A percentile compares a stretch with the other conserved stretches of the same genome.
Conservation (phyloP, 768 basidiomycete species). For the Kwoniella bestiolae region DNA sequence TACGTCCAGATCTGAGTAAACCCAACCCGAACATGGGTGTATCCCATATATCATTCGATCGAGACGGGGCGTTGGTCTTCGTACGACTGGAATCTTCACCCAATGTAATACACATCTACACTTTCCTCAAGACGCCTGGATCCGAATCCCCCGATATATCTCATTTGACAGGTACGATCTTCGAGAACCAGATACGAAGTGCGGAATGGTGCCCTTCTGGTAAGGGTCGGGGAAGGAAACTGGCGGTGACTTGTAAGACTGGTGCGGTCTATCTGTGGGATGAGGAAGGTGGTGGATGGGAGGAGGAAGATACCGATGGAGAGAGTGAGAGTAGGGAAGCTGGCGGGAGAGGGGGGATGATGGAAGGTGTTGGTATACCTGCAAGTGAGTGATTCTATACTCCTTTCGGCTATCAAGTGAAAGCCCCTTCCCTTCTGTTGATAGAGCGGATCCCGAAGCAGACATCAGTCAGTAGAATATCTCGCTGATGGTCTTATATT, state of each 20-base stretch:
- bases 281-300: slow-evolving; percentile 47
- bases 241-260: slow-evolving; percentile 23
- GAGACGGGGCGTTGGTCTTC: slow-evolving; percentile 72
- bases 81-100: slow-evolving; percentile 63
- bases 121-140: slow-evolving; percentile 69
- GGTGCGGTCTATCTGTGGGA: slow-evolving; percentile 53
- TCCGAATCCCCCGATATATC: slow-evolving; percentile 43
- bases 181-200: slow-evolving; percentile 67
- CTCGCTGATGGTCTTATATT: not conserved
- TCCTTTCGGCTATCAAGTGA: too few relatives aligned
- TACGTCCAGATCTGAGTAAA: slow-evolving; percentile 67
- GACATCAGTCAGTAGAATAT: too few relatives aligned
- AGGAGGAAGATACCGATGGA: slow-evolving; percentile 30
- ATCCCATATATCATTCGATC: slow-evolving; percentile 79
- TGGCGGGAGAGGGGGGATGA: slow-evolving; percentile 64
- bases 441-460: too few relatives aligned
- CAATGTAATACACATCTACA: slow-evolving; percentile 69
- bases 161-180: slow-evolving; percentile 61
- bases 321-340: slow-evolving; percentile 59
- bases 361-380: slow-evolving; percentile 88
- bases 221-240: not conserved
- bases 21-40: slow-evolving; percentile 66
- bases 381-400: slow-evolving; percentile 71
- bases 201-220: slow-evolving; percentile 75
- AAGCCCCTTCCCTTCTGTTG: too few relatives aligned